Percentiles rank a stretch among this genome's conserved stretches.
Evolutionary conservation across 768 basidiomycete genomes (phyloP).

Genomic region (Suillus sp.): DNA sequence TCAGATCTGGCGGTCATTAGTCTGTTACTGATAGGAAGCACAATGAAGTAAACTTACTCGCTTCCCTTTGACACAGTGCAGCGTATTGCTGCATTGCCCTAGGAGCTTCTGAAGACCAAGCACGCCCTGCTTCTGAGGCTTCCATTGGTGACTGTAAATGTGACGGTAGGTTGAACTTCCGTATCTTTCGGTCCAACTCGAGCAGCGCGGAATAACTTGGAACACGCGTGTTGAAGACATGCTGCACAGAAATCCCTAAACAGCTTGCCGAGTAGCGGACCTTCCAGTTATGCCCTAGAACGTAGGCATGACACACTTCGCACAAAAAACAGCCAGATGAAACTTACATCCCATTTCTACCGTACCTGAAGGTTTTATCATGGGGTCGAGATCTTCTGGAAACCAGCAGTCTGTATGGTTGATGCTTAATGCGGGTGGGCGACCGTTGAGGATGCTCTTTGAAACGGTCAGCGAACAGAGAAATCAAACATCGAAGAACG

Average conservation of each 20-base stretch:
- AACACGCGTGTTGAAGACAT: constrained; percentile 41
- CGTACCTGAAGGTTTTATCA: constrained; percentile 35
- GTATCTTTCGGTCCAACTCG: constrained; percentile 52
- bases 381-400: constrained; percentile 46
- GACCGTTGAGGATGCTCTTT: constrained; percentile 52
- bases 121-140: constrained; percentile 30
- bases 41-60: constrained; percentile 38
- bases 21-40: constrained; percentile 1
- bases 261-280: constrained; percentile 47
- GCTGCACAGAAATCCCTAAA: constrained; percentile 45
- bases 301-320: constrained; percentile 20
- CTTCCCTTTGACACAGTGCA: constrained; percentile 43
- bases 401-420: constrained; percentile 54
- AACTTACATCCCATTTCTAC: constrained; percentile 46
- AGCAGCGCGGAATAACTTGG: constrained; percentile 48
- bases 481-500: constrained; percentile 19
- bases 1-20: constrained; percentile 33
- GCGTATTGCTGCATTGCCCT: constrained; percentile 50
- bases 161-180: constrained; percentile 49
- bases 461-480: neutral
- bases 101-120: constrained; percentile 43
- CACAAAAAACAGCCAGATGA: neutral
- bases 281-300: constrained; percentile 47
- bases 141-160: constrained; percentile 44
- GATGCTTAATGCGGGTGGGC: constrained; percentile 49